Base-by-base conservation (phyloP, 176 grass and related monocot species). In the Microstegium vimineum region DNA sequence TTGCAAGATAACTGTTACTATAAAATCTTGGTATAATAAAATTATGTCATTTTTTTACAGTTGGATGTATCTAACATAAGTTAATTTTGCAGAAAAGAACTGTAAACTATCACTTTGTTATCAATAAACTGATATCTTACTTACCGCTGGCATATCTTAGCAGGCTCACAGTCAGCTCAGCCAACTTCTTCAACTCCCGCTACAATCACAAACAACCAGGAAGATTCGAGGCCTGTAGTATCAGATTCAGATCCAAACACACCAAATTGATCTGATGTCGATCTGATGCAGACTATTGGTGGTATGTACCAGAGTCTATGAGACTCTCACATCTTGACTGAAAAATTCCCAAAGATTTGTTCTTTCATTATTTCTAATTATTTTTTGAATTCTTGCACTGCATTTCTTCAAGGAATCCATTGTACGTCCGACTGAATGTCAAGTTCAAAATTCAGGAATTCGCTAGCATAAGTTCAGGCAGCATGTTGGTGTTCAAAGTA, bases 341-440 rank as follows among this genome's bases (percentile, higher is more conserved):
- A 64, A 64, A 83, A 88, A 82, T 84, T 62, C 66, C 57, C 22
- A 82, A 82, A 79, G 32, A 83, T 81, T 83, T 84, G 66, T 90
- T 88, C 72, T 90, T 90, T 89, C 83, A 86, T 95, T 86, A 43
- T 84, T 95, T 90, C 69, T 17, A 59, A 82, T 90, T 83, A 59
- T 88, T 95, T 91, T 74, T 69, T 64, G 60, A 83, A 86, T 76
- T 88, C 83, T 83, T 88, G 56, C 72, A 87, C 61, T 73, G 69
- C 77, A 77, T 87, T 82, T 85, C 18, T 47, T 79, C 73, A 22
- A 27, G 11, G 57, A 77, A 84, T 57, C 64, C 36, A 77, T 30
- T 91, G 85, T 81, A 86, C 1, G 12, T 4, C 57, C 47, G 73
- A 79, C 74, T 69, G 74, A 90, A 79, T 32, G 67, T 69, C 67